Base-by-base conservation (phyloP, 2,329 filamentous ascomycete genomes). In the Sporothrix phasma region DNA sequence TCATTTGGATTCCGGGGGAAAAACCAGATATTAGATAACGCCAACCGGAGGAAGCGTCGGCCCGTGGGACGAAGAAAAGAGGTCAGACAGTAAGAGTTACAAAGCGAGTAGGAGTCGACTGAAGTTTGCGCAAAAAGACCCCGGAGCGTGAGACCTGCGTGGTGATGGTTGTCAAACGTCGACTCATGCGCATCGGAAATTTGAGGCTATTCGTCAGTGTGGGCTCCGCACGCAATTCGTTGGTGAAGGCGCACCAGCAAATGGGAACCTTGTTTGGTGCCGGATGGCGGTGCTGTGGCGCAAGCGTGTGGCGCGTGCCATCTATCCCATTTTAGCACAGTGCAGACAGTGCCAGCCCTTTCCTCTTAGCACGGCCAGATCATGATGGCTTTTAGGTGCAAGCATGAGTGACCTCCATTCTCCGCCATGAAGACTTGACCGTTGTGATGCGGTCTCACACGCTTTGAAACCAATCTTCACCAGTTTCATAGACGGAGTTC, bases 1-100 rank as follows among this genome's bases (percentile, higher is more conserved):
- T 64, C 67, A 68, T 68, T 68, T 34, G 67, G 51, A 26, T 43
- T 51, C 3, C 15, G 53, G 26, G 19, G 31, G 41, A 45, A 62
- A 51, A 61, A 26, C 26, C 10, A 63, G 15, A 53, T 29, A n/a
- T n/a, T n/a, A n/a, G n/a, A n/a, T n/a, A 17, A 5, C 24, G 39
- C 39, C 56, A 29, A 43, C 56, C 56, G 56, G 41, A 17, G 15
- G 7, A 1, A 31, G n/a, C n/a, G 54, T 41, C n/a, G 54, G 39
- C 59, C 37, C 24, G 5, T 61, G 46, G n/a, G 26, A 46, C n/a
- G 22, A 29, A 24, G 15, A 39, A 49, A 10, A 29, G n/a, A 43
- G 29, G 37, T 6, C 31, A 15, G n/a, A 17, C 41, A 37, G 6
- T 22, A 39, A 39, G 24, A 37, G 5, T 15, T 15, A 11, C 24